Evolutionary conservation across 208 protist genomes (phyloP), one percentile per base, ranked within the genome.

Genomic region (Leishmania guyanensis): DNA sequence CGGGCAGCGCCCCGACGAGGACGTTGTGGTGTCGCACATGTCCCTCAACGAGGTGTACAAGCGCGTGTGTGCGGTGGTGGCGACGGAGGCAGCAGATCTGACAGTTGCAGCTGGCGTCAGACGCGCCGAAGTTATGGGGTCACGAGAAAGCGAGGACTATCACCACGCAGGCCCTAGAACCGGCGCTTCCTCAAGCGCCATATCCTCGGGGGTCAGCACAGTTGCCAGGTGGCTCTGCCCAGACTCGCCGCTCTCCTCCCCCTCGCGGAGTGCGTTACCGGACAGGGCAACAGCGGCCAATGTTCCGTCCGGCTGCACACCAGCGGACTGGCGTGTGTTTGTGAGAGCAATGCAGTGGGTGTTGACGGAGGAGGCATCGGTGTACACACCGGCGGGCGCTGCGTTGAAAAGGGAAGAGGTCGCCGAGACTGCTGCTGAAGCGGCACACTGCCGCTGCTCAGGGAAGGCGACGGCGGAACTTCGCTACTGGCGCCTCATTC

Each of bases 401-500:
- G 51, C 71, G 43, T 12, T n/a, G 12, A 26, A 26, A 26, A 26
- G 20, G 5, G 71, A 33, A 10, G 50, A 39, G 29, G 3, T 20
- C n/a, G 66, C 16, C 66, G 36, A 71, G 12, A 29, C 10, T 20
- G 48, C 10, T 29, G 58, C n/a, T 22, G 66, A 26, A 20, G 10
- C 66, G 22, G 8, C 16, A 5, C 16, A 26, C 64, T 5, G 20
- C 66, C 33, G 22, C 20, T 60, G 29, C 14, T 14, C 66, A 48
- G 8, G 20, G 20, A 51, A 58, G 58, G 64, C 58, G n/a, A 22
- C 6, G 51, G 2, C 36, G 36, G 46, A 53, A 56, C 53, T 79
- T 8, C 16, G 43, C 29, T 90, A 88, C 76, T 90, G 87, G 87
- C 78, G 87, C 2, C 80, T 90, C 36, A 68, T 80, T 36, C 50